Percentiles rank a stretch among this genome's conserved stretches.
phyloP scores from a whole-genome alignment of 306 rosid genomes.

The Abrus pulchellus region DNA sequence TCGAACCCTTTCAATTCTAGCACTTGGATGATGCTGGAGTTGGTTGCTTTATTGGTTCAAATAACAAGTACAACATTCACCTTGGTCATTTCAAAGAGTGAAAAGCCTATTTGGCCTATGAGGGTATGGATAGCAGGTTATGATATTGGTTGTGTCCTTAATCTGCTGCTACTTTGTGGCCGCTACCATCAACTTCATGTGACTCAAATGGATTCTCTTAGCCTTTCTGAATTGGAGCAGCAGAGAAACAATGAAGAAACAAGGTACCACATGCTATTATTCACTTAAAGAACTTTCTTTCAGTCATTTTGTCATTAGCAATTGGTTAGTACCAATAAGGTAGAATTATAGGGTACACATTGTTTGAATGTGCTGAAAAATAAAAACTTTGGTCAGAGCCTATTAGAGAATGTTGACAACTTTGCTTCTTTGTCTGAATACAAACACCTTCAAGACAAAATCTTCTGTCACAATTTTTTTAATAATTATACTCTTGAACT shows the following conservation, averaged over 20 bases:
- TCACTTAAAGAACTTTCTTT: background rate
- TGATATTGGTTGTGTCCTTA: conserved; percentile 75
- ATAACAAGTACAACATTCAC: conserved; percentile 62
- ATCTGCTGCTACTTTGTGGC: conserved; percentile 73
- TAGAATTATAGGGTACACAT: background rate
- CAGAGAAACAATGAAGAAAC: conserved; percentile 71
- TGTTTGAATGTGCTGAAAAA: conserved; percentile 17
- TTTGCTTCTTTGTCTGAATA: conserved; percentile 23
- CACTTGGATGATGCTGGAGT: conserved; percentile 86
- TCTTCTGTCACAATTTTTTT: conserved; percentile 4
- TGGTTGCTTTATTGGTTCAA: conserved; percentile 72
- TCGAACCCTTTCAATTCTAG: conserved; percentile 83
- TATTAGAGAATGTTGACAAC: conserved; percentile 16
- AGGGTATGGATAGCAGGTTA: conserved; percentile 91
- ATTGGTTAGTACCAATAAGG: background rate
- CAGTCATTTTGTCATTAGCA: background rate
- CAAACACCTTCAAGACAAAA: conserved; percentile 31
- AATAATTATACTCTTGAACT: conserved; percentile 18
- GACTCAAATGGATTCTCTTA: conserved; percentile 55
- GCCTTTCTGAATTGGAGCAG: conserved; percentile 68
- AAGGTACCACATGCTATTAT: conserved; percentile 60
- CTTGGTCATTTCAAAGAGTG: conserved; percentile 72
- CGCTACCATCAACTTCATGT: conserved; percentile 65
- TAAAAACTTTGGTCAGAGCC: conserved; percentile 3
- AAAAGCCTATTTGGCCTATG: conserved; percentile 96